Evolutionary conservation across 306 rosid genomes (phyloP), one percentile per base, ranked within the genome.

Genomic region (Cicer bijugum): DNA sequence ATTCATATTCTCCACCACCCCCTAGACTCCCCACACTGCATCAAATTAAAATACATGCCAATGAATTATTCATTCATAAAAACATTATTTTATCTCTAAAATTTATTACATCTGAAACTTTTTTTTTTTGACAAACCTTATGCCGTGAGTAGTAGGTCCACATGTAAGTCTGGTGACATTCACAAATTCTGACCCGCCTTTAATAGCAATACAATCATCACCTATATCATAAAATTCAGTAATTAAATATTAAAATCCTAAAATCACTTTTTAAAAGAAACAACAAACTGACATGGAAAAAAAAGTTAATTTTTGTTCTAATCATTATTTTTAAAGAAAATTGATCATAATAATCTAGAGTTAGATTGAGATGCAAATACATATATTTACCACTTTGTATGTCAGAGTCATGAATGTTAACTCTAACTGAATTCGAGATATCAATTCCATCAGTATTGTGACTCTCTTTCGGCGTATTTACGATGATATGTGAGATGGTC

Each of bases 111-210:
- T 23, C 0, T 23, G 0, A 23, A 23, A n/a, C n/a, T n/a, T n/a
- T n/a, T 2, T 2, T 2, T 2, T 58, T 45, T 59, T 51, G 52
- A 46, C 61, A 42, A 51, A 88, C 92, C 87, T 88, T 44, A 88
- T 88, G 59, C 90, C 92, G 11, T 88, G 90, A 42, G 45, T 39
- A 0, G 83, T 84, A 0, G 89, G 88, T 55, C 90, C 93, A 8
- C 88, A 86, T 0, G 56, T 20, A 19, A 88, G 65, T 37, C 50
- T 15, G 7, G 65, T 50, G 33, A 86, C 12, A 9, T 78, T 70
- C 39, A 78, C 1, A 38, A 39, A 61, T 23, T 37, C n/a, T n/a
- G 82, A 12, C 1, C 75, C 88, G 4, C 83, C 70, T 48, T 80
- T 78, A 6, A 86, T 55, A 1, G 90, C 88, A 37, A 88, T 45